Evolutionary conservation across 345 rosid genomes (phyloP), one percentile per base, ranked within the genome.

Genomic region (Sisymbrium altissimum): DNA sequence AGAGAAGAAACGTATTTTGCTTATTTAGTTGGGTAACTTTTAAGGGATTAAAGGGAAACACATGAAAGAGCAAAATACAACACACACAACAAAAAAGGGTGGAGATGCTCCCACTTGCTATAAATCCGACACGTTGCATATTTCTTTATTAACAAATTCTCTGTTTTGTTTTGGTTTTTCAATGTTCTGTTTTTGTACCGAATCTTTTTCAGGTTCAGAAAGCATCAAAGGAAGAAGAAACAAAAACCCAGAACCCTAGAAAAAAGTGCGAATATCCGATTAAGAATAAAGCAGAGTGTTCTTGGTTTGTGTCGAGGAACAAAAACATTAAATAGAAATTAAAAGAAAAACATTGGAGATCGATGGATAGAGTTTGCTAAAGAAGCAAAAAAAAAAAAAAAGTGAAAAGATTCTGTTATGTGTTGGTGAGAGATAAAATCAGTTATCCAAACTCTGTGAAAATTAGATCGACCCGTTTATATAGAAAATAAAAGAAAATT

Each of bases 231-330:
- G 67, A 77, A 56, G 76, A 71, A 64, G 76, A 64, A 77, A 70
- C 72, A 77, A 77, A 77, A 71, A 64, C 76, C 67, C 75, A 71
- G 76, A 76, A 71, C 75, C 80, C 72, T 71, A 77, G 76, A 77
- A 15, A 36, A 64, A 70, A 70, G 71, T 64, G 39, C 14, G 72
- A 77, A 70, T 77, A 71, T 70, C 60, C 71, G 56, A 70, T 52
- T 48, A 40, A 57, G 72, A 64, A 71, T 71, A 62, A 69, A 70
- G 71, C 65, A 18, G 40, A 18, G 40, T 23, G 32, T 77, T 77
- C 64, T 77, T 77, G 80, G 60, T 77, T 71, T 57, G 80, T 70
- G 63, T 70, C 44, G 62, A 15, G 18, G 40, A 64, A 65, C 61
- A 39, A 77, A 74, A 38, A 18, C 35, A 29, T 67, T 57, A 25